Conservation (phyloP, 2,329 filamentous ascomycete species). For the Neonectria punicea region DNA sequence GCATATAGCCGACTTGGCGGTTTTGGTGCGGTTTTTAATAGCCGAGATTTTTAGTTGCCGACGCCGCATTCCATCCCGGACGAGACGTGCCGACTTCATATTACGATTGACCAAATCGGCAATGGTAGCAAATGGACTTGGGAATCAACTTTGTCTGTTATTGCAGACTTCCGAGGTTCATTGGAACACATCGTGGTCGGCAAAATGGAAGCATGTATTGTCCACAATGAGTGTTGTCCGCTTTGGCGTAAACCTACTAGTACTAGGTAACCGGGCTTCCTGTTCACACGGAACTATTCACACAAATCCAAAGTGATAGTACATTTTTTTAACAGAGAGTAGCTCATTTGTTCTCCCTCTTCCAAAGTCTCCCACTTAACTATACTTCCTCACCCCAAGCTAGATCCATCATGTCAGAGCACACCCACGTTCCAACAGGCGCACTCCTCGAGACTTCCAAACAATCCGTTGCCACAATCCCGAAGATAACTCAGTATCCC, state of each 20-base stretch:
- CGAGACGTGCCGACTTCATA: not conserved
- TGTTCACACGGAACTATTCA: too few relatives aligned
- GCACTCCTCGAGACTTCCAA: not conserved
- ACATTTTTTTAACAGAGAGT: not conserved
- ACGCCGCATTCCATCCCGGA: not conserved
- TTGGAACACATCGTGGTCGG: not conserved
- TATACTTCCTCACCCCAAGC: too few relatives aligned
- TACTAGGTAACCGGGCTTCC: too few relatives aligned
- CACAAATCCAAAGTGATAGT: too few relatives aligned
- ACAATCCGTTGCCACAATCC: not conserved
- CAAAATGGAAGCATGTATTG: not conserved
- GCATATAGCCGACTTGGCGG: slow-evolving; percentile 24
- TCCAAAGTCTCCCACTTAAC: not conserved
- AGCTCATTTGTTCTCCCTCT: not conserved
- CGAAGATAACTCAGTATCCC: slow-evolving; percentile 14
- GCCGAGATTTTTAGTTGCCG: slow-evolving; percentile 12
- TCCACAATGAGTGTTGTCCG: not conserved
- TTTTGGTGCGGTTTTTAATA: slow-evolving; percentile 4
- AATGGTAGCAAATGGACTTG: not conserved
- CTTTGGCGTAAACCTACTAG: not conserved
- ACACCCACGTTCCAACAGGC: not conserved
- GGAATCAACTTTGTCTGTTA: not conserved
- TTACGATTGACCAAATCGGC: not conserved
- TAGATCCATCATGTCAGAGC: slow-evolving; percentile 13
- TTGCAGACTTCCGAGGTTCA: not conserved